Evolutionary conservation across 441 rosid genomes (phyloP), one percentile per base, ranked within the genome.

Genomic region (Pelargonium fulgidum): DNA sequence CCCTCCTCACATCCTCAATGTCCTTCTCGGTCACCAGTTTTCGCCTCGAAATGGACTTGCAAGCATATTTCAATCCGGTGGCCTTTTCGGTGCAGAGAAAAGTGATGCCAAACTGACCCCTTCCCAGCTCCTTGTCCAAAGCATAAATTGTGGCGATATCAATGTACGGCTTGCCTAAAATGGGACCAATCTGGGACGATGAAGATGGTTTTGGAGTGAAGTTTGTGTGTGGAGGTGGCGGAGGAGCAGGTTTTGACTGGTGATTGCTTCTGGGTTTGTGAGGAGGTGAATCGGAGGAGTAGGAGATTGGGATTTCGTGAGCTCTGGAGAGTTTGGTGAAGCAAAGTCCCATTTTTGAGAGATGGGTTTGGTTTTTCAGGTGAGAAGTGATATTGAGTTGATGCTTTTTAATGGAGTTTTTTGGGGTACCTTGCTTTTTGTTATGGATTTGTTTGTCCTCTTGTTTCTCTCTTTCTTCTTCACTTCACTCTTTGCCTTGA

Each of bases 301-400:
- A 78, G 61, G 83, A 80, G 79, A 88, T 86, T 45, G 88, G 91
- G 70, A 87, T 77, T 41, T 89, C 84, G 2, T 68, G 81, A 3
- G 82, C 78, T 19, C 48, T 67, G 3, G 79, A 68, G 36, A 29
- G 4, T 69, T 71, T 82, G 66, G 84, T 65, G 78, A 74, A 82
- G 76, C 92, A 90, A 50, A 47, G 69, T 11, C 95, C 89, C 96
- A 88, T 90, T 54, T 33, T 68, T 73, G 16, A n/a, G 12, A 5
- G 17, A 22, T 47, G 17, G 39, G 10, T 67, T 4, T 14, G 41
- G 52, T 8, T 13, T 8, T 8, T 47, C 0, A 13, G 52, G 44
- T 5, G 8, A n/a, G 6, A 66, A 66, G 19, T n/a, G 11, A 16
- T 56, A 16, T 3, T 16, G 22, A 13, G n/a, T 16, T 20, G 22